These are phyloP conservation scores for Catunica adiposa DNA, from an alignment of 2,329 filamentous ascomycete genomes.

Conservation along the genomic window DNA sequence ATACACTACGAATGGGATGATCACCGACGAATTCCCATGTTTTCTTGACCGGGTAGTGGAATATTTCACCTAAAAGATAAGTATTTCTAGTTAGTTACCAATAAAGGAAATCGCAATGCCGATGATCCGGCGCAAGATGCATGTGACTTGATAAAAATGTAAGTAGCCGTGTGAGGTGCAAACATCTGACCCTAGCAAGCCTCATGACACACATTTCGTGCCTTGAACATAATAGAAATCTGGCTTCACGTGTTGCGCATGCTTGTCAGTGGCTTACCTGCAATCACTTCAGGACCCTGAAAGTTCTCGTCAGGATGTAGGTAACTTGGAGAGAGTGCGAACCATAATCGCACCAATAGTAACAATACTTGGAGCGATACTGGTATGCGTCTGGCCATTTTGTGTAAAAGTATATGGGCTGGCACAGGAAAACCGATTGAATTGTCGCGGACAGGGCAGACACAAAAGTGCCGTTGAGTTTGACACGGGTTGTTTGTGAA, in stretches of 20 bases:
- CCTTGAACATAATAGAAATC: too few relatives aligned
- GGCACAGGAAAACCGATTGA: too few relatives aligned
- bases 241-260: too few relatives aligned
- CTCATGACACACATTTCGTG: too few relatives aligned
- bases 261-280: conserved; percentile 44
- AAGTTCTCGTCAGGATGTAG: conserved; percentile 98
- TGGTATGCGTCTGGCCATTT: conserved; percentile 11
- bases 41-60: conserved; percentile 71
- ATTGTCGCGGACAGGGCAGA: too few relatives aligned
- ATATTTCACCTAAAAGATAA: conserved; percentile 56
- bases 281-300: conserved; percentile 92
- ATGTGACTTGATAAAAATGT: neutral
- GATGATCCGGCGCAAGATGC: neutral
- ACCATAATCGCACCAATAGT: conserved; percentile 76
- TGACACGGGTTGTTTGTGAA: too few relatives aligned
- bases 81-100: neutral
- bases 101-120: neutral
- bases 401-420: too few relatives aligned
- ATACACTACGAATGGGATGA: conserved; percentile 82
- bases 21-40: conserved; percentile 95
- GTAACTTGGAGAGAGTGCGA: conserved; percentile 88
- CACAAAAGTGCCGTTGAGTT: too few relatives aligned
- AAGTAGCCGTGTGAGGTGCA: neutral
- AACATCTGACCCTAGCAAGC: neutral
- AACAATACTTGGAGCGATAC: conserved; percentile 39